Evolutionary conservation across 1,284 basidiomycete genomes (phyloP), one percentile per base, ranked within the genome.

Genomic region (Marasmius fiardii): DNA sequence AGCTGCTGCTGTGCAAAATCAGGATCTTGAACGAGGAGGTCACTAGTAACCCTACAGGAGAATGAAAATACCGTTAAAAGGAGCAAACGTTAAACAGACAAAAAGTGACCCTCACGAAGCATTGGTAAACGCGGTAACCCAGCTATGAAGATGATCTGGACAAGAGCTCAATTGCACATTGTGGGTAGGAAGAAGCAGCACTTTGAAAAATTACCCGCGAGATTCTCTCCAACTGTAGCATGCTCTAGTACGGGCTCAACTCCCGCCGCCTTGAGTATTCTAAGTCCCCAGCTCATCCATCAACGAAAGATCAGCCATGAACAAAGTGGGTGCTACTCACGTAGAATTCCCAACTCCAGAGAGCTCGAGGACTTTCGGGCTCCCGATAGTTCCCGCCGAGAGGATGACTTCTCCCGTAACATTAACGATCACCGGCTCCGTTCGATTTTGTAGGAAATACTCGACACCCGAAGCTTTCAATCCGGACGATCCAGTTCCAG

Each of bases 261-360:
- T 0, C 66, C 67, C 16, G 65, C 62, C 1, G 56, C 49, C 14
- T 49, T 53, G 8, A 69, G 57, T 37, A 68, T 64, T 1, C 65
- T 68, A 20, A 48, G 12, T 4, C 10, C 10, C 10, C 28, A 31
- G 49, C 12, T 37, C 4, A 21, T 31, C 26, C 7, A 33, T 6
- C n/a, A n/a, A 55, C 24, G 3, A 16, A 43, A 45, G 20, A n/a
- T n/a, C 21, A 16, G 12, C 20, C 37, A 24, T 16, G 23, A 18
- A 20, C 12, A 33, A 50, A 7, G n/a, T n/a, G 21, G 4, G n/a
- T n/a, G n/a, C n/a, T 18, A 60, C 63, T 20, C 51, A 67, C 68
- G 62, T 68, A 23, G 59, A 43, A 54, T 68, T 69, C 1, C 68
- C 68, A n/a, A 70, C 63, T 6, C 68, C 68, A n/a, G 66, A 68